Percentiles rank a stretch among this genome's conserved stretches.
Evolutionary conservation across 768 basidiomycete species (phyloP).

Genomic region (Lentinus brumalis): DNA sequence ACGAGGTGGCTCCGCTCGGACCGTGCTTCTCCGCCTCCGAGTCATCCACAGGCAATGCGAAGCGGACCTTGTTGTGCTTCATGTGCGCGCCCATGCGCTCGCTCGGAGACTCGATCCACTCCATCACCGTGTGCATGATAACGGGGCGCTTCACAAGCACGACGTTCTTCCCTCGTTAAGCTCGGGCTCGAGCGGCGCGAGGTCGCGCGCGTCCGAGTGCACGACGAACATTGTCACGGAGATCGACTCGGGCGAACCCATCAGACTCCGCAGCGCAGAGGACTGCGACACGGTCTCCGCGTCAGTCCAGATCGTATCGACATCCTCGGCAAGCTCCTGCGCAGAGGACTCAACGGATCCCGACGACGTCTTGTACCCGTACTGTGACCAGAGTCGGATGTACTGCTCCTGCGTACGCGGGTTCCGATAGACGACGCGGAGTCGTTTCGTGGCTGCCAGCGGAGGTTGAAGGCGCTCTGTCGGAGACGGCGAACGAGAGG

Average conservation of each 20-base stretch:
- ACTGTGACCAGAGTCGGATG: slow-evolving; percentile 21
- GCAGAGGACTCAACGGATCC: slow-evolving; percentile 2
- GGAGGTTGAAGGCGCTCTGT: not conserved
- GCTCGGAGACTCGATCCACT: slow-evolving; percentile 24
- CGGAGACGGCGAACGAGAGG: slow-evolving; percentile 10
- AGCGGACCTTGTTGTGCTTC: slow-evolving; percentile 23
- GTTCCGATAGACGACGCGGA: slow-evolving; percentile 28
- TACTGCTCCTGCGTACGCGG: slow-evolving; percentile 24
- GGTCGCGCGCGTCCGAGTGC: slow-evolving; percentile 23
- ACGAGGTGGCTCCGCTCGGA: not conserved
- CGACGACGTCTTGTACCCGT: slow-evolving; percentile 15
- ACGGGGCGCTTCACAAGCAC: slow-evolving; percentile 33
- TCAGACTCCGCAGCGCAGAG: slow-evolving; percentile 18
- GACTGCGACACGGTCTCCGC: slow-evolving; percentile 22
- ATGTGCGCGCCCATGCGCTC: slow-evolving; percentile 22
- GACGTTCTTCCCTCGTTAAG: slow-evolving; percentile 20
- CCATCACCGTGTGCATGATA: slow-evolving; percentile 25
- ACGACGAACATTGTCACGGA: slow-evolving; percentile 24
- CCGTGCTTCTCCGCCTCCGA: not conserved
- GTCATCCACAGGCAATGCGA: slow-evolving; percentile 13
- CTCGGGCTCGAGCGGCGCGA: slow-evolving; percentile 24
- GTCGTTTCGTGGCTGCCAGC: slow-evolving; percentile 11
- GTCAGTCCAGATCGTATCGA: slow-evolving; percentile 30
- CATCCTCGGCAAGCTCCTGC: slow-evolving; percentile 16
- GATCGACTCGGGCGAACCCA: not conserved